phyloP scores from a whole-genome alignment of 306 rosid species.

The Delonix regia region DNA sequence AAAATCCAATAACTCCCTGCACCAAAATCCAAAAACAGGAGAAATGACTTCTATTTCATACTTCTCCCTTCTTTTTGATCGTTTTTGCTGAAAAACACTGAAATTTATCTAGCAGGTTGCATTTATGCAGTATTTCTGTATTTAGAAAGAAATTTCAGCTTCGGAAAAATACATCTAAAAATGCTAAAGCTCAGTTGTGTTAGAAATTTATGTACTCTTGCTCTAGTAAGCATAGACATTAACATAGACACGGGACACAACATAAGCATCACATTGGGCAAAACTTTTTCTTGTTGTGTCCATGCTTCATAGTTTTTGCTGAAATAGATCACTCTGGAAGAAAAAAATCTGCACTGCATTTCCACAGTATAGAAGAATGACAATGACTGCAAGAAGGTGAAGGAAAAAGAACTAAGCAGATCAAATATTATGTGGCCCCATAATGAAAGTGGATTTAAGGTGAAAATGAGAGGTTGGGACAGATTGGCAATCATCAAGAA shows the following conservation, averaged over 20 bases:
- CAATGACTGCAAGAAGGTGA: background rate
- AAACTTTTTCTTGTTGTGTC: no score
- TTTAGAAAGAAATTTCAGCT: conserved; percentile 3
- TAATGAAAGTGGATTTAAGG: background rate
- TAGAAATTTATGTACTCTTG: background rate
- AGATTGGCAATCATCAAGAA: background rate
- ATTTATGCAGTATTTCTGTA: conserved; percentile 3
- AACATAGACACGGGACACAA: background rate
- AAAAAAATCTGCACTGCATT: background rate
- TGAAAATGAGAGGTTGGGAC: background rate
- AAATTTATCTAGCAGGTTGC: background rate
- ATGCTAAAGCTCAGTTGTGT: conserved; percentile 15
- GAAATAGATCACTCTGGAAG: background rate
- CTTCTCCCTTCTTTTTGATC: background rate
- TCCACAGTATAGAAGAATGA: background rate
- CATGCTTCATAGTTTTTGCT: background rate
- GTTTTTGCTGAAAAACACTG: background rate
- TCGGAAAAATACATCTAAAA: conserved; percentile 12
- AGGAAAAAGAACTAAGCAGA: conserved; percentile 14
- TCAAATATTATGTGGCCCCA: conserved; percentile 8
- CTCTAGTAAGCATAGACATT: background rate
- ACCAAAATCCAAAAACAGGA: conserved; percentile 31
- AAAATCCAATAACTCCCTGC: conserved; percentile 80
- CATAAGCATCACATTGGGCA: background rate
- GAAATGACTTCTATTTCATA: background rate